Evolutionary conservation across 768 basidiomycete genomes (phyloP).

Genomic region (Kwoniella pini): DNA sequence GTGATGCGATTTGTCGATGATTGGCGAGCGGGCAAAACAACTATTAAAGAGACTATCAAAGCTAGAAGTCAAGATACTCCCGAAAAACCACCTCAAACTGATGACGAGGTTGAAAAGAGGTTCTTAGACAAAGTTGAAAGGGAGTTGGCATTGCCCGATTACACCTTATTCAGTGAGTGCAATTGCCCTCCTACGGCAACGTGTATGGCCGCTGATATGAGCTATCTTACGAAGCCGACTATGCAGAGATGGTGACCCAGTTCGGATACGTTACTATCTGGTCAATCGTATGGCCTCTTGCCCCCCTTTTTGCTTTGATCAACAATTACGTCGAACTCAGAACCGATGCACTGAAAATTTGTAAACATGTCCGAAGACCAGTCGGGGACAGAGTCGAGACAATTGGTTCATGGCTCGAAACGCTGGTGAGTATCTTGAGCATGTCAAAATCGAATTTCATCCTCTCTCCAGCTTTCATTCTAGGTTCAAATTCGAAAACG

Average conservation of each 20-base stretch:
- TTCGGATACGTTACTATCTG: conserved; percentile 91
- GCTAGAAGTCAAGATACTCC: conserved; percentile 2
- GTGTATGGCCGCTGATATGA: no score
- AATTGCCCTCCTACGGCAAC: no score
- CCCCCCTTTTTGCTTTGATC: conserved; percentile 79
- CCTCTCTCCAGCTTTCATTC: no score
- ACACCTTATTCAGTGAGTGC: conserved; percentile 68
- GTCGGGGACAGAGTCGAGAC: conserved; percentile 84
- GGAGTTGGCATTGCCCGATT: conserved; percentile 77
- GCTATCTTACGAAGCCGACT: no score
- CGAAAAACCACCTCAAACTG: conserved; percentile 14
- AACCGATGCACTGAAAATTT: conserved; percentile 94
- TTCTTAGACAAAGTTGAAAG: conserved; percentile 76
- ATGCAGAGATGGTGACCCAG: conserved; percentile 88
- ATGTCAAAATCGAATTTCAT: no score
- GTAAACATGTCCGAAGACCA: conserved; percentile 77
- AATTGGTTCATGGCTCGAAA: conserved; percentile 92
- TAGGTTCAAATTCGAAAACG: no score
- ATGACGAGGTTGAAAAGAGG: conserved; percentile 65
- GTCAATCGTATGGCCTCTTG: conserved; percentile 92
- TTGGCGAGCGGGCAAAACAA: conserved; percentile 46
- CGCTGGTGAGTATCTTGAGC: conserved; percentile 59
- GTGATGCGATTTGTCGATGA: conserved; percentile 63
- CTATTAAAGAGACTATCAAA: conserved; percentile 40
- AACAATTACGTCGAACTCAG: conserved; percentile 90